Evolutionary conservation across 768 basidiomycete species (phyloP), one percentile per base, ranked within the genome.

Genomic region (Peribolospora baueri): DNA sequence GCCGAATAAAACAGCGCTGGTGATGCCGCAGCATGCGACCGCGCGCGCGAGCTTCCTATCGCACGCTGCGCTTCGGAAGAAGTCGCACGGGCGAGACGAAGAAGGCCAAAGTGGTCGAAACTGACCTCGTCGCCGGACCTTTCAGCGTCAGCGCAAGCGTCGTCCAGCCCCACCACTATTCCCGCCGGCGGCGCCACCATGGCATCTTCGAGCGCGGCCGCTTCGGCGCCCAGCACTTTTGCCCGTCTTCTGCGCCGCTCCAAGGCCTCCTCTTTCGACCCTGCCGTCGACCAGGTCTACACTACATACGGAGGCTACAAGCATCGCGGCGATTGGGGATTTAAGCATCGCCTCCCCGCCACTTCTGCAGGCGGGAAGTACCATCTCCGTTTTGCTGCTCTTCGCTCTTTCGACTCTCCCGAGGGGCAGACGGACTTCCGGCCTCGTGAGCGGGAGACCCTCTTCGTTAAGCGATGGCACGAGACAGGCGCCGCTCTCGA

Each of bases 221-320:
- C 25, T 25, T 25, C 25, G 25, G 25, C 25, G 25, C 25, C 25
- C 25, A 25, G 25, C 25, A 25, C 25, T 1, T 25, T 25, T 25
- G 25, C 25, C 25, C 25, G 25, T 25, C 78, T 88, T 51, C 74
- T 90, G 51, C 78, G 81, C 39, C 76, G 78, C 48, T 86, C 86
- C 42, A 81, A 80, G 59, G 87, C 88, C 68, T 78, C 84, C 7
- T 70, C 80, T 8, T 85, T 73, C 65, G 81, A 85, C 69, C 82
- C 81, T 0, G 62, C 65, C 49, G 83, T 90, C 57, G 74, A 74
- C 49, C 84, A 86, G 62, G 76, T 84, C 14, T 88, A 86, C 68
- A 75, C 78, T 11, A 70, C 84, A 0, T 74, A 75, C 49, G 73
- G 75, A 25, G 79, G 80, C 47, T 73, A 82, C 64, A 76, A 79